A percentile compares a stretch with the other conserved stretches of the same genome.
Conservation (phyloP, 306 rosid genomes). For the Canavalia ensiformis region DNA sequence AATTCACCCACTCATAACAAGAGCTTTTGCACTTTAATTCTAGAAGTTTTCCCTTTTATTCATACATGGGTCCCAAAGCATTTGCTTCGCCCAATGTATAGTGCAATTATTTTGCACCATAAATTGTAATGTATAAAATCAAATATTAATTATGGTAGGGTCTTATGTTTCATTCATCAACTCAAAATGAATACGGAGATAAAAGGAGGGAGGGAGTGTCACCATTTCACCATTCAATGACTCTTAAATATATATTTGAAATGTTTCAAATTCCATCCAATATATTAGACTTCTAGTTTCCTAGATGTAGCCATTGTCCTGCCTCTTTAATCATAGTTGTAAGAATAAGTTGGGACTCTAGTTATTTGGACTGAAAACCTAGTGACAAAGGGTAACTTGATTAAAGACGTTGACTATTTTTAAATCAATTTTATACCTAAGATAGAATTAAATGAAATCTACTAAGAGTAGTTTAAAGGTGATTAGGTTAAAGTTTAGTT, state of each 20-base stretch:
- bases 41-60: not conserved
- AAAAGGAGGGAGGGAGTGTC: not conserved
- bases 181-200: not conserved
- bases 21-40: conserved; percentile 13
- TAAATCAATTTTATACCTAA: not conserved
- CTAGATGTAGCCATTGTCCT: not conserved
- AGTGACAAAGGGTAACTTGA: not conserved
- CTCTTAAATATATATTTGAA: conserved; percentile 41
- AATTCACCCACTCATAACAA: conserved; percentile 1
- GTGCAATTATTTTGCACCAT: conserved; percentile 5
- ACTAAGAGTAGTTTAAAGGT: not conserved
- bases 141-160: conserved; percentile 50
- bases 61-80: conserved; percentile 33
- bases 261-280: conserved; percentile 7
- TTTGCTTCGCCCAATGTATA: not conserved
- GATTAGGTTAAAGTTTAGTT: not conserved
- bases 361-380: not conserved
- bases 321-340: not conserved
- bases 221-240: conserved; percentile 37
- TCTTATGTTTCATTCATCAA: not conserved
- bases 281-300: too few relatives aligned
- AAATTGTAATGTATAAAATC: conserved; percentile 5
- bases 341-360: not conserved
- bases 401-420: not conserved
- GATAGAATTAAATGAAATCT: too few relatives aligned